Evolutionary conservation across 2,329 filamentous ascomycete species (phyloP).

Genomic region (Lachnellula arida): DNA sequence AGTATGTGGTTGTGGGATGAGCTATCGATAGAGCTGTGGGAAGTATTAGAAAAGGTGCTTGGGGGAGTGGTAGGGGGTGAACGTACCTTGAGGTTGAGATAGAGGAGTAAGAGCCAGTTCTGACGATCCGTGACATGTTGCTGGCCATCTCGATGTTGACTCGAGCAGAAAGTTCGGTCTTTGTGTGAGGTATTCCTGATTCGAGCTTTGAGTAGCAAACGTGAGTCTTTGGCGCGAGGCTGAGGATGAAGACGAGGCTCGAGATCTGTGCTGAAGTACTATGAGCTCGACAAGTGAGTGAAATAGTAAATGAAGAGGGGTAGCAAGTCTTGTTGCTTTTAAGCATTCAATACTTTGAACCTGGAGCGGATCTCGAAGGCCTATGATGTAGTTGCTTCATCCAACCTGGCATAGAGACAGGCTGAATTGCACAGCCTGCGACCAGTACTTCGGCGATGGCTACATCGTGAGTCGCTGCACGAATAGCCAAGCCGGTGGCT

Average conservation of each 20-base stretch:
- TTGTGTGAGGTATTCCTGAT: neutral
- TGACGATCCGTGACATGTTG: conserved; percentile 7
- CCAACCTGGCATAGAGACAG: neutral
- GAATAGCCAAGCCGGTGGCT: neutral
- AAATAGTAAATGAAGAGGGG: neutral
- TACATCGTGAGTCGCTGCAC: neutral
- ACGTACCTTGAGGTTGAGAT: conserved; percentile 4
- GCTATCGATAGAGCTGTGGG: conserved; percentile 18
- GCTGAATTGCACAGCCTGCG: neutral
- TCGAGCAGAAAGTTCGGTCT: neutral
- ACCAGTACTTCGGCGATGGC: neutral
- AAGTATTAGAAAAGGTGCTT: conserved; percentile 1
- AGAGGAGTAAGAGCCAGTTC: conserved; percentile 12
- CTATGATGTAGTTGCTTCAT: neutral
- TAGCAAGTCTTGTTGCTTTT: neutral
- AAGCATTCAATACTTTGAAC: neutral
- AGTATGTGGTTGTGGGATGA: conserved; percentile 25
- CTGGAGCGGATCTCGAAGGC: neutral
- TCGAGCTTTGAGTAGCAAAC: neutral
- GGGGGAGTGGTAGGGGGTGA: neutral
- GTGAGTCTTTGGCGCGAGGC: neutral
- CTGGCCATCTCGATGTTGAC: conserved; percentile 4
- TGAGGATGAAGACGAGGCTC: neutral
- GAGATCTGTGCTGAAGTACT: neutral
- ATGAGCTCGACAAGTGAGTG: neutral